Conservation (phyloP, 2,329 filamentous ascomycete genomes). For the Nannizziopsis arthrosporioides region DNA sequence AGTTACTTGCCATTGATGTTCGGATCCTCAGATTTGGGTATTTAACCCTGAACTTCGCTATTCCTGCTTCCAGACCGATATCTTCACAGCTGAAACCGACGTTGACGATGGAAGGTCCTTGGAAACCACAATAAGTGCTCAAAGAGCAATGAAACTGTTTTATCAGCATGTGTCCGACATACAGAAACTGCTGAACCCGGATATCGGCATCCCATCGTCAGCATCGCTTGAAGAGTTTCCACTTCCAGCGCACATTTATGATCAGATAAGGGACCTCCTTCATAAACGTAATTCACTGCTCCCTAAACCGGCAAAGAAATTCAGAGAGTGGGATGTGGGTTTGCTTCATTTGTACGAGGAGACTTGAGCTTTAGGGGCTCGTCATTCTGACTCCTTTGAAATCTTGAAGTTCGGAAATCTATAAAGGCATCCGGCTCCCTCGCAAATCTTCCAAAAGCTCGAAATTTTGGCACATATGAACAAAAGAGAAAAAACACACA, state of each 20-base stretch:
- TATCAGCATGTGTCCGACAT: slow-evolving; percentile 33
- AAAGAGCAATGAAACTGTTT: slow-evolving; percentile 48
- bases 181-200: slow-evolving; percentile 27
- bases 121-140: slow-evolving; percentile 19
- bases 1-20: neutral
- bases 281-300: slow-evolving; percentile 34
- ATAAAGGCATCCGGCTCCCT: no score
- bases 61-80: slow-evolving; percentile 24
- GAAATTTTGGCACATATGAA: no score
- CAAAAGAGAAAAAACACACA: no score
- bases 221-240: slow-evolving; percentile 41
- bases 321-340: slow-evolving; percentile 46
- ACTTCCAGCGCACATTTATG: slow-evolving; percentile 29
- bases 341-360: slow-evolving; percentile 34
- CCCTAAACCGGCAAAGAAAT: slow-evolving; percentile 39
- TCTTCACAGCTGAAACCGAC: slow-evolving; percentile 21
- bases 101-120: neutral
- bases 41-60: slow-evolving; percentile 50
- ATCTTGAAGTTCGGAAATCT: no score
- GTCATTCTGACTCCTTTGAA: no score
- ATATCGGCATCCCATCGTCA: slow-evolving; percentile 28
- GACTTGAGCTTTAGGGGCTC: no score
- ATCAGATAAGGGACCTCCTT: slow-evolving; percentile 29
- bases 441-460: no score
- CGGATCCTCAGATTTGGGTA: slow-evolving; percentile 41